Base-by-base conservation (phyloP, 257 asterid genomes). In the Nicotiana otophora region DNA sequence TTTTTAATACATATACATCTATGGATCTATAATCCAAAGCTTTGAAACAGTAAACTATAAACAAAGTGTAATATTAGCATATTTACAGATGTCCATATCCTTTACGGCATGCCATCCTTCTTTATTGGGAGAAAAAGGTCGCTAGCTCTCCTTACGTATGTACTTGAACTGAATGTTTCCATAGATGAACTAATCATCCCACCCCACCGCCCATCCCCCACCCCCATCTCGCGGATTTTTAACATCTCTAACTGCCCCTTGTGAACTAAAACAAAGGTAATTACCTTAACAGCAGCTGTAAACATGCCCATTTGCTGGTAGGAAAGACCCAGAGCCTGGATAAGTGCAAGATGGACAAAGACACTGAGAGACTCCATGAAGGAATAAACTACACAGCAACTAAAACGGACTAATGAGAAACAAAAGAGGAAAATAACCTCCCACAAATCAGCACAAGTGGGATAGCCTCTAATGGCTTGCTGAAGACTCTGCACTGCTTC, bases 201-300 rank as follows among this genome's bases (percentile, higher is more conserved):
- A 39, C 46, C 46, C 46, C 42, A 36, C 46, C 60, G 26, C 26
- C 26, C 26, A 36, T 5, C 36, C 36, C 39, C 39, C 42, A 36
- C 46, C 60, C 78, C 34, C 60, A 5, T 42, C n/a, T 12, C 5
- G 33, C 20, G 57, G 78, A 39, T 39, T 69, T 39, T 69, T 42
- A 36, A 68, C 77, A 17, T 68, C 30, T 68, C 14, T 19, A 42
- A 20, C 33, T 70, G 11, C 57, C 33, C 19, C 8, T 19, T 66
- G 46, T 15, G 65, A 30, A 74, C 20, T 74, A 26, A 36, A 48
- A 54, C 10, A 23, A 65, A 63, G 69, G 39, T 34, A 78, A 61
- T 81, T 70, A 94, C 99, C 99, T 96, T 96, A 79, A 91, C 90
- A 68, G 99, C 98, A 55, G 99, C 98, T 81, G 98, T 96, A 84